Evolutionary conservation across 306 rosid genomes (phyloP).

Genomic region (Prunus mira): DNA sequence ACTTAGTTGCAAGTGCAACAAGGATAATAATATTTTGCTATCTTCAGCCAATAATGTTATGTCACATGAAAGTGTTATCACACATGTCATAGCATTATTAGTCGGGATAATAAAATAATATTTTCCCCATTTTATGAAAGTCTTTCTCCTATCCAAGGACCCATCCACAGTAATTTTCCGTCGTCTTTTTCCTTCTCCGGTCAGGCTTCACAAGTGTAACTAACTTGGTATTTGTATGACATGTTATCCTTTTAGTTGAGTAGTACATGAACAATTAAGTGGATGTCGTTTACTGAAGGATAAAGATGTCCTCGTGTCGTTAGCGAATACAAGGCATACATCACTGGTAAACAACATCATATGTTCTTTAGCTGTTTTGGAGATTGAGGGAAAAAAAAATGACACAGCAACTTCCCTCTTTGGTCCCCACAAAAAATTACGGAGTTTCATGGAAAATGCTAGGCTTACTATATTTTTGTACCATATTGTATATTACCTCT

Average conservation of each 20-base stretch:
- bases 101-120: accelerated
- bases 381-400: neutral
- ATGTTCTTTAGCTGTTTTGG: neutral
- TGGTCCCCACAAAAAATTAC: neutral
- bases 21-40: too few relatives aligned
- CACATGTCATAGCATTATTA: too few relatives aligned
- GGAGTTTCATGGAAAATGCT: neutral
- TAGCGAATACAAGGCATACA: neutral
- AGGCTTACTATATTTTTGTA: too few relatives aligned
- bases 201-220: neutral
- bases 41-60: too few relatives aligned
- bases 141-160: neutral
- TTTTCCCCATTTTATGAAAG: too few relatives aligned
- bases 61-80: too few relatives aligned
- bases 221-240: neutral
- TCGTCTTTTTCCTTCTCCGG: neutral
- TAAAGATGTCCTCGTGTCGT: neutral
- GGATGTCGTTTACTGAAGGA: neutral
- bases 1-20: too few relatives aligned
- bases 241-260: neutral
- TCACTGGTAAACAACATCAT: neutral
- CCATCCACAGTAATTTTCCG: neutral
- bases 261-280: neutral
- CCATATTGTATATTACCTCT: too few relatives aligned
- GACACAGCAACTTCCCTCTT: neutral